A percentile compares a stretch with the other conserved stretches of the same genome.
Conservation (phyloP, 2,329 filamentous ascomycete species). For the Lasiodiplodia theobromae region DNA sequence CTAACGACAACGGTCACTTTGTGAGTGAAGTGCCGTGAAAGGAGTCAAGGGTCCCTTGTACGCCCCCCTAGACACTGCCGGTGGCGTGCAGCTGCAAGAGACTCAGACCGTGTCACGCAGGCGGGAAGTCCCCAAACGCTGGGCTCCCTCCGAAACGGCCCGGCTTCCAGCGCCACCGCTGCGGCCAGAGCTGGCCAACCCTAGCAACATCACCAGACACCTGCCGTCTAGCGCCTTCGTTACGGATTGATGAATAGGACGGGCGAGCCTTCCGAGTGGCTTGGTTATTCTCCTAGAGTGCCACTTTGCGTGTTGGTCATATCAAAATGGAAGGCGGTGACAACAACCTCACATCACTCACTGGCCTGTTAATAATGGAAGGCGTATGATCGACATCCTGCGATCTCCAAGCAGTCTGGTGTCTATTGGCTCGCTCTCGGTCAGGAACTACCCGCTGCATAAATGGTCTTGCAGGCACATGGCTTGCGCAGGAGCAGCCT, state of each 20-base stretch:
- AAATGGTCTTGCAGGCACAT: background rate
- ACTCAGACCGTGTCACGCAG: background rate
- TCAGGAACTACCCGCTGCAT: constrained; percentile 6
- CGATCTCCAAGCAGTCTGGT: background rate
- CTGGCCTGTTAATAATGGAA: background rate
- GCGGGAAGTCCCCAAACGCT: background rate
- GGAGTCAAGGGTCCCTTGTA: background rate
- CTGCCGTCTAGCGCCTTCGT: background rate
- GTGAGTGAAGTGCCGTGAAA: background rate
- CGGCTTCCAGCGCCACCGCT: constrained; percentile 11
- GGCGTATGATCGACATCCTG: constrained; percentile 1
- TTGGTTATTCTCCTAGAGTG: background rate
- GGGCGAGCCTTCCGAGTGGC: background rate
- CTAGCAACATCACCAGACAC: constrained; percentile 13
- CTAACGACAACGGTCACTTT: background rate
- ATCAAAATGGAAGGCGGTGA: background rate
- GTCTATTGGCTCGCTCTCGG: background rate
- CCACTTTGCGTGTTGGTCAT: constrained; percentile 3
- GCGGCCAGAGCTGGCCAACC: constrained; percentile 1
- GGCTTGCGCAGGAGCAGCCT: background rate
- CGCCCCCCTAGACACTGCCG: background rate
- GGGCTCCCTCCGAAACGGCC: constrained; percentile 11
- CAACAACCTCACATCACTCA: background rate
- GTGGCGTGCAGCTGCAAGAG: constrained; percentile 1
- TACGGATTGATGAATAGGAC: background rate